Percentiles rank a stretch among this genome's conserved stretches.
phyloP scores from a whole-genome alignment of 306 rosid genomes.

The Lablab purpureus region DNA sequence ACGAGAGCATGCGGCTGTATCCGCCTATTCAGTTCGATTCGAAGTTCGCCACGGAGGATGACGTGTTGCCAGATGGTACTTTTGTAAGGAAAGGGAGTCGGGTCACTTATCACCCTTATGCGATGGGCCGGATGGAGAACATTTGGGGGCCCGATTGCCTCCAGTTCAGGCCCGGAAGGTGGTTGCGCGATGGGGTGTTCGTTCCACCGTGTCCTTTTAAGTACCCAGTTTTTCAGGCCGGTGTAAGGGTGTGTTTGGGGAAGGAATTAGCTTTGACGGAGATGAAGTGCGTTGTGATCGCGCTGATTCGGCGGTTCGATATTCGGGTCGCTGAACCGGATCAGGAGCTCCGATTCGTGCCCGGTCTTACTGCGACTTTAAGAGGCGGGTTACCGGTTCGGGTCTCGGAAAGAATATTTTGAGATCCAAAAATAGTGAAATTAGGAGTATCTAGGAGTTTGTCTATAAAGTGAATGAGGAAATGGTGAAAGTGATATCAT shows the following conservation, averaged over 20 bases:
- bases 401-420: conserved; percentile 51
- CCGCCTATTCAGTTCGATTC: conserved; percentile 96
- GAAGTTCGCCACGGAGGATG: conserved; percentile 72
- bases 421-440: neutral
- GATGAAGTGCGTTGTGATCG: conserved; percentile 58
- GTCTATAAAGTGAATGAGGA: neutral
- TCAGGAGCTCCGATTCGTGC: conserved; percentile 55
- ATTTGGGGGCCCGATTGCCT: conserved; percentile 82
- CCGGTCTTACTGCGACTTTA: conserved; percentile 78
- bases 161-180: conserved; percentile 76
- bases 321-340: conserved; percentile 47
- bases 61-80: conserved; percentile 84
- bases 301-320: conserved; percentile 57
- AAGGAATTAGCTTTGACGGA: conserved; percentile 79
- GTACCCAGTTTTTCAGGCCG: conserved; percentile 90
- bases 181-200: conserved; percentile 67
- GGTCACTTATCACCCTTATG: conserved; percentile 88
- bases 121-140: conserved; percentile 92
- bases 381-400: conserved; percentile 76
- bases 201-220: conserved; percentile 59
- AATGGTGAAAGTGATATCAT: neutral
- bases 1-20: conserved; percentile 82
- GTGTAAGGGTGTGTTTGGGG: conserved; percentile 85
- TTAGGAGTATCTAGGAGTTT: neutral
- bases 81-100: conserved; percentile 71